Evolutionary conservation across 108 stramenopile species (phyloP), one percentile per base, ranked within the genome.

Genomic region (Mayamaea pseudoterrestris): DNA sequence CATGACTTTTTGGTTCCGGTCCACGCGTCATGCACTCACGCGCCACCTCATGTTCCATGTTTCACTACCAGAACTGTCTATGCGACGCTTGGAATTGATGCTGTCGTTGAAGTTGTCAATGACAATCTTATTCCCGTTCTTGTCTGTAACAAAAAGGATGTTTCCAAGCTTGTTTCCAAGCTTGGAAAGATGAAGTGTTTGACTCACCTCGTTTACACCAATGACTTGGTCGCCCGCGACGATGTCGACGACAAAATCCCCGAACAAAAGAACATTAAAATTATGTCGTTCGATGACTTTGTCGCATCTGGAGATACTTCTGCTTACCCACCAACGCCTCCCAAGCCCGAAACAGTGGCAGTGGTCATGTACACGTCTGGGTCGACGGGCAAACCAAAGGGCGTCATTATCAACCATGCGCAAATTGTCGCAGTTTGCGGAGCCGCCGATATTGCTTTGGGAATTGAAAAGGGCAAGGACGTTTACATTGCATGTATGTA

Each of bases 311-410:
- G 85, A 23, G 78, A 83, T 65, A 61, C 61, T 23, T 57, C 52
- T 17, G 71, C 76, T 28, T 87, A 71, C 53, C 73, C 83, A 23
- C 60, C 64, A 1, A 60, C 73, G 30, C 78, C 84, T 40, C 91
- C 91, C 25, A 65, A 60, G 26, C 56, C 80, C 24, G 81, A 87
- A 35, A 73, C 87, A 27, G 65, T 65, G 43, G 94, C 93, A 40
- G 87, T 95, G 4, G 81, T 99, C 60, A 94, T 99, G 90, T 99
- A 93, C 75, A 99, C 96, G 2, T 83, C 80, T 37, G 94, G 94
- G 31, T 62, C 37, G 22, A 83, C 81, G 35, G 90, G 90, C 47
- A 89, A 95, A 51, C 96, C 98, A 9, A 99, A 99, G 83, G 98
- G 96, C 47, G 96, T 96, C 2, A 83, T 94, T 47, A 76, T 95